Conservation (phyloP, 2,329 filamentous ascomycete species). For the Aspergillus neotritici region DNA sequence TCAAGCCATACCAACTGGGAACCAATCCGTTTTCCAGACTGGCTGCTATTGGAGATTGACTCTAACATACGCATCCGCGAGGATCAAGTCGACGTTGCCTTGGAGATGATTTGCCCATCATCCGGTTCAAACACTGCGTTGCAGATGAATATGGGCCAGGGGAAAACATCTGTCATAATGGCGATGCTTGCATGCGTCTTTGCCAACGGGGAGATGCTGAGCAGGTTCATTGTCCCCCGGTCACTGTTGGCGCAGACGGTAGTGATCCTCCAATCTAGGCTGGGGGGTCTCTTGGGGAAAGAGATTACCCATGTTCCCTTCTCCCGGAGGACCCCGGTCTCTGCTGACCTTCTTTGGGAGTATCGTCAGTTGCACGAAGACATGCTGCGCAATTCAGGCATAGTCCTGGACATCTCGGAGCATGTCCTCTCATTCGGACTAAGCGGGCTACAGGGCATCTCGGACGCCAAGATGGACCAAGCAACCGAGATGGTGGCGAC, state of each 20-base stretch:
- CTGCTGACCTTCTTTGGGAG: conserved; percentile 19
- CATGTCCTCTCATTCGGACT: conserved; percentile 61
- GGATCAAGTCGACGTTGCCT: conserved; percentile 58
- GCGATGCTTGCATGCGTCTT: conserved; percentile 56
- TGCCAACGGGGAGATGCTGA: conserved; percentile 47
- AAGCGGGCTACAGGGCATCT: conserved; percentile 54
- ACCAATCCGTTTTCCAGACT: conserved; percentile 52
- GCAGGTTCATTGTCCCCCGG: conserved; percentile 57
- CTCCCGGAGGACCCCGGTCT: conserved; percentile 44
- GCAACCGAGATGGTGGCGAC: conserved; percentile 47
- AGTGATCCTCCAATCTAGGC: conserved; percentile 49
- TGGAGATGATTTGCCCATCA: conserved; percentile 52
- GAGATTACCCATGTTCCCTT: conserved; percentile 56
- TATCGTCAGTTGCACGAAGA: conserved; percentile 40
- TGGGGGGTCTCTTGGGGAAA: conserved; percentile 53
- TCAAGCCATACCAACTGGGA: conserved; percentile 54
- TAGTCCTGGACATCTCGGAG: conserved; percentile 59
- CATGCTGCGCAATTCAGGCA: conserved; percentile 41
- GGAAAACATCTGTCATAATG: conserved; percentile 65
- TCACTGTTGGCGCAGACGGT: conserved; percentile 58
- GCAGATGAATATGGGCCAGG: conserved; percentile 65
- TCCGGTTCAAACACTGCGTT: conserved; percentile 54
- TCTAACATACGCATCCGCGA: conserved; percentile 56
- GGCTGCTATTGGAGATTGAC: conserved; percentile 63
- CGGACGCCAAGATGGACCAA: conserved; percentile 41